Evolutionary conservation across 352 stramenopile genomes (phyloP), one percentile per base, ranked within the genome.

Genomic region (Aphanomyces stellatus): DNA sequence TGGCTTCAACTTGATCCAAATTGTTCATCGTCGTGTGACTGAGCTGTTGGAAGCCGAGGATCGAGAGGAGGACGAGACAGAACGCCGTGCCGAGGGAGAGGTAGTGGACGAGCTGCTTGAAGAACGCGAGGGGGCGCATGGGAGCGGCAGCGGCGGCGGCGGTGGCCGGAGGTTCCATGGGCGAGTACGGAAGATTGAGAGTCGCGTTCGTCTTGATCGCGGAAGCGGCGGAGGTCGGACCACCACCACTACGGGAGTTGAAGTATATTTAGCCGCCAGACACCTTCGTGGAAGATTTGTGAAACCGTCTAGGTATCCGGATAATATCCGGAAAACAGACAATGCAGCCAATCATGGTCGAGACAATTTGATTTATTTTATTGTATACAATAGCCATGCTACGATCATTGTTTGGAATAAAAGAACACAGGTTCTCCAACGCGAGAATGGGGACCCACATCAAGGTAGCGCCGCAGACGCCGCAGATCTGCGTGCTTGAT

Each of bases 1-100:
- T 75, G 30, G 70, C 78, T 31, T 83, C 81, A 7, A 88, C 60
- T 59, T 67, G 60, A 8, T 56, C 43, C 22, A 67, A 57, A 33
- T 24, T 67, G 3, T 6, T 59, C 37, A 67, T 28, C 6, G 10
- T 15, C 8, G n/a, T 40, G 22, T 46, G 33, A 22, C n/a, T 33
- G 43, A 57, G 49, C 30, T 57, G 49, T 37, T 59, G 31, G 27
- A 67, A 67, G 13, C 60, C 60, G 15, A 67, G 28, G 3, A 67
- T 37, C 4, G 60, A 55, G 11, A 67, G 25, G 40, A 67, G 35
- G n/a, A 67, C 60, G 15, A 67, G 60, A 24, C 60, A 67, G 22
- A 49, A 25, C 28, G 37, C 57, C 3, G 25, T 33, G 17, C 6
- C 49, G 49, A 67, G 49, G 17, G 60, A 67, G 27, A 67, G 49